Evolutionary conservation across 805 yeast species (phyloP).

Genomic region (Kazachstania kunashirensis): DNA sequence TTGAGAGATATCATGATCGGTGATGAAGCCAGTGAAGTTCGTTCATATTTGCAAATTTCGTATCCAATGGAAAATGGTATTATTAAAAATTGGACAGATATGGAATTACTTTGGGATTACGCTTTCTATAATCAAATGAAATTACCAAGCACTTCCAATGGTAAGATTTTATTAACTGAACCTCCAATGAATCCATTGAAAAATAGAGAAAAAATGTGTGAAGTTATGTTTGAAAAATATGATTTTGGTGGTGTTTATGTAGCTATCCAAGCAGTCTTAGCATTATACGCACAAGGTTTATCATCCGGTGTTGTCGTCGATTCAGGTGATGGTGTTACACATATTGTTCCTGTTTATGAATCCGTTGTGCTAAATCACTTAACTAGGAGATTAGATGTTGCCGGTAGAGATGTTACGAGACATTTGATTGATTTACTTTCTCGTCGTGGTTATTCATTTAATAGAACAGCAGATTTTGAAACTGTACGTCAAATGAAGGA

Average conservation of each 20-base stretch:
- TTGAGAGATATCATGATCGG: constrained; percentile 98
- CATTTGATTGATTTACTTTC: constrained; percentile 82
- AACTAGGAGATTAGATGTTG: constrained; percentile 87
- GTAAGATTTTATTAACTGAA: constrained; percentile 82
- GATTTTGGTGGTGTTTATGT: constrained; percentile 90
- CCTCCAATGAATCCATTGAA: constrained; percentile 96
- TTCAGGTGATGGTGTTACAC: constrained; percentile 92
- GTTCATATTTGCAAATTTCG: constrained; percentile 84
- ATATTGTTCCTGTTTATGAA: constrained; percentile 95
- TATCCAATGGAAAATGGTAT: constrained; percentile 99
- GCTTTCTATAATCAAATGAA: constrained; percentile 89
- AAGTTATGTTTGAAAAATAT: constrained; percentile 88
- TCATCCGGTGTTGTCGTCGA: constrained; percentile 97
- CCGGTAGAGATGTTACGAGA: constrained; percentile 98
- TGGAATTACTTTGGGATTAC: constrained; percentile 97
- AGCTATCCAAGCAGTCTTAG: constrained; percentile 96
- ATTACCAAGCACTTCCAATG: constrained; percentile 61
- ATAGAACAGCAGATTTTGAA: constrained; percentile 97
- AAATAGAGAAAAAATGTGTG: constrained; percentile 87
- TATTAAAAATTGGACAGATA: constrained; percentile 95
- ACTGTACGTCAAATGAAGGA: constrained; percentile 97
- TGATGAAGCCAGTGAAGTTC: constrained; percentile 82
- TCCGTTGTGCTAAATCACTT: constrained; percentile 91
- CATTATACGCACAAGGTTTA: constrained; percentile 92
- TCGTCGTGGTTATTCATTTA: constrained; percentile 95